Conservation (phyloP, 805 yeast genomes). For the Vanderwaltozyma verrucispora region DNA sequence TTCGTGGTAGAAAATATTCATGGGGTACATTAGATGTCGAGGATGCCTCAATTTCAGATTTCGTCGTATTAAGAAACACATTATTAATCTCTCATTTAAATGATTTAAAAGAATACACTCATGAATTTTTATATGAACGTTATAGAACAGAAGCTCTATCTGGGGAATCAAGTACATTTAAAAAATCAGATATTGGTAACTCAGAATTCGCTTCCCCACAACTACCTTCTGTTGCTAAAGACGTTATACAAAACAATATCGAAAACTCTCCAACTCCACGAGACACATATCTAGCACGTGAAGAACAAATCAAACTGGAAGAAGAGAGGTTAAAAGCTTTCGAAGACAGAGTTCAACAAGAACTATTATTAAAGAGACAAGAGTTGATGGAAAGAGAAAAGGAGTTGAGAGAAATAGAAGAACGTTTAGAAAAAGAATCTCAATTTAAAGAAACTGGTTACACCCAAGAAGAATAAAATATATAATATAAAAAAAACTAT, state of each 20-base stretch:
- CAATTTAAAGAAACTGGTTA: slow-evolving; percentile 7
- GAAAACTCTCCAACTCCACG: slow-evolving; percentile 7
- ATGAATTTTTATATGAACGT: slow-evolving; percentile 76
- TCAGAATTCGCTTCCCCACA: slow-evolving; percentile 1
- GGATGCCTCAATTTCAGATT: slow-evolving; percentile 69
- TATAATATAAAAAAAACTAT: too few species aligned
- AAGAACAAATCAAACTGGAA: slow-evolving; percentile 80
- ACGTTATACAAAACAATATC: not conserved
- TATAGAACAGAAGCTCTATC: slow-evolving; percentile 82
- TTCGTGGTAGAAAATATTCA: slow-evolving; percentile 47
- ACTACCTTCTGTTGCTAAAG: slow-evolving; percentile 3
- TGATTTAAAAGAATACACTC: slow-evolving; percentile 83
- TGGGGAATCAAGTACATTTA: slow-evolving; percentile 32
- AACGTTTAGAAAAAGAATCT: slow-evolving; percentile 52
- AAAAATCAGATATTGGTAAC: not conserved
- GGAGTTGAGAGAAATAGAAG: slow-evolving; percentile 75
- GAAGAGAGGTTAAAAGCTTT: slow-evolving; percentile 80
- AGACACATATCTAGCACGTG: slow-evolving; percentile 52
- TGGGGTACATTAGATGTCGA: slow-evolving; percentile 54
- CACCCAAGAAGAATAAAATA: too few species aligned
- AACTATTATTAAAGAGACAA: slow-evolving; percentile 65
- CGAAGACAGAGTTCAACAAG: slow-evolving; percentile 85
- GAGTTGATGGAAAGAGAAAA: slow-evolving; percentile 78
- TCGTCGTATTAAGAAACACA: slow-evolving; percentile 68
- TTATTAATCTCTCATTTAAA: slow-evolving; percentile 74